Base-by-base conservation (phyloP, 1,284 basidiomycete species). In the Ceratobasidium theobromae region DNA sequence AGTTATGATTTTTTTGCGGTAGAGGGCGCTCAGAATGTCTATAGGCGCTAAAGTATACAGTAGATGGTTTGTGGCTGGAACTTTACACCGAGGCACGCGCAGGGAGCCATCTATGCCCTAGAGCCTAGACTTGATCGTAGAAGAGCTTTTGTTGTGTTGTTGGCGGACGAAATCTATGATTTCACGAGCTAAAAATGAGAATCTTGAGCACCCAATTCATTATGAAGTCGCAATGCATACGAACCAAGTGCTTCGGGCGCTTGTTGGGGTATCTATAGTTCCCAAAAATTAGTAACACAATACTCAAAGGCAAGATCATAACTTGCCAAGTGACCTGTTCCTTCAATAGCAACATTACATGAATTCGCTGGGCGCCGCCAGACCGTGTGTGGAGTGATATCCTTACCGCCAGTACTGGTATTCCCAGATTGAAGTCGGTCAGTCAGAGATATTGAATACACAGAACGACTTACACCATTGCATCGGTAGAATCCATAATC, bases 281-380 rank as follows among this genome's bases (percentile, higher is more conserved):
- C 51, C 16, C 27, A 12, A 57, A n/a, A 5, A 12, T 38, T 38
- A 38, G 16, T 38, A 8, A 38, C 9, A 38, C 40, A 28, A 25
- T 38, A 45, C 48, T 48, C 48, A 46, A 33, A 35, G 12, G 35
- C 2, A n/a, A 16, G 30, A 48, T 33, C 21, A 57, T 40, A 46
- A 74, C 80, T 51, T 68, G 86, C 84, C 69, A 89, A 74, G 79
- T 89, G 88, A 0, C 85, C 83, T 28, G 82, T 80, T 40, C 73
- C 77, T 8, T 75, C 70, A 54, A 89, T 79, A 18, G 80, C 73
- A 1, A 83, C 74, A 72, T 90, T 88, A 9, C 80, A 81, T 30
- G 84, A 72, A 70, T 89, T 88, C 55, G 70, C 77, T 1, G 82
- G 79, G 35, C 88, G 75, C 14, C 82, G 74, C 85, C 86, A 88